Percentiles rank a stretch among this genome's conserved stretches.
Evolutionary conservation across 2,329 filamentous ascomycete genomes (phyloP).

Genomic region (Reticulascus tulasneorum): DNA sequence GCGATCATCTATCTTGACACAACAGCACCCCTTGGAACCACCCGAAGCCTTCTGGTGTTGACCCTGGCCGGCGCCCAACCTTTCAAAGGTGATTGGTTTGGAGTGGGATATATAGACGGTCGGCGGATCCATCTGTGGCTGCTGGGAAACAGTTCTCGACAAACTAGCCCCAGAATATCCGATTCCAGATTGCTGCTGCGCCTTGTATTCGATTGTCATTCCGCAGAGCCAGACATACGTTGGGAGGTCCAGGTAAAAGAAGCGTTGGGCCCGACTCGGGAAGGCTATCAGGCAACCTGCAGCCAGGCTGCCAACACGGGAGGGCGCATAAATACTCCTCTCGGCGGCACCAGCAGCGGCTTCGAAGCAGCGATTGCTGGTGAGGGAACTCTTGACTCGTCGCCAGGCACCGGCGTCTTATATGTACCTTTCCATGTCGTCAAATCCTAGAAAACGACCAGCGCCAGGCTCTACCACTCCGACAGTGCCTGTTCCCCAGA

Average conservation of each 20-base stretch:
- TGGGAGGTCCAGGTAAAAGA: no score
- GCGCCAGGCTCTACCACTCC: slow-evolving; percentile 70
- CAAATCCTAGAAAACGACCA: slow-evolving; percentile 64
- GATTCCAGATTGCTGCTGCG: no score
- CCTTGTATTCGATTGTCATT: slow-evolving; percentile 1
- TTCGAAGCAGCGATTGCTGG: no score
- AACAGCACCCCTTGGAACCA: slow-evolving; percentile 11
- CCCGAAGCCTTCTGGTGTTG: slow-evolving; percentile 6
- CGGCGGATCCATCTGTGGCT: slow-evolving; percentile 6
- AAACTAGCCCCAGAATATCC: no score
- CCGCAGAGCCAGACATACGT: no score
- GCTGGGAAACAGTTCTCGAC: no score
- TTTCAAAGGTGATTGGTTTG: no score
- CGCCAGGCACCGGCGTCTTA: slow-evolving; percentile 4
- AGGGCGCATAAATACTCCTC: no score
- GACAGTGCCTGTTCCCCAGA: slow-evolving; percentile 48
- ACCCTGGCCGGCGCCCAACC: slow-evolving; percentile 6
- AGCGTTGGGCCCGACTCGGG: slow-evolving; percentile 1
- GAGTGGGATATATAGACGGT: slow-evolving; percentile 3
- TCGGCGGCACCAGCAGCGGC: no score
- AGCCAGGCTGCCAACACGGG: no score
- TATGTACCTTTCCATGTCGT: slow-evolving; percentile 37
- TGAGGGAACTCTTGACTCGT: slow-evolving; percentile 4
- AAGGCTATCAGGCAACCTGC: slow-evolving; percentile 6
- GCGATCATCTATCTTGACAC: slow-evolving; percentile 6